These are phyloP conservation scores for Clarireedia hainanense DNA, from an alignment of 2,329 filamentous ascomycete genomes.

Conservation along the genomic window DNA sequence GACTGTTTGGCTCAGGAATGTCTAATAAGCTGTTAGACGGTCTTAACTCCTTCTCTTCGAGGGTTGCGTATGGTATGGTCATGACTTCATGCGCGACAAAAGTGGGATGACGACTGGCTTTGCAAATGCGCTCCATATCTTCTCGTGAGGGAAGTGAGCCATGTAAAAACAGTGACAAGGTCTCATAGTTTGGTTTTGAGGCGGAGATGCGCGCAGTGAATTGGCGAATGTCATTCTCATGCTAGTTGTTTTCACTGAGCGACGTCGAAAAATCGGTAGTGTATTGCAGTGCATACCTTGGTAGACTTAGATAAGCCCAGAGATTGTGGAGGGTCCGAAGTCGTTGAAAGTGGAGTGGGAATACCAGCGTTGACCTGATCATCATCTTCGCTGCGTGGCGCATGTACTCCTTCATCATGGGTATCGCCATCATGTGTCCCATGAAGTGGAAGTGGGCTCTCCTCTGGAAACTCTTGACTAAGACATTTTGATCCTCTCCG, in stretches of 20 bases:
- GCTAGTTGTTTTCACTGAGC: background rate
- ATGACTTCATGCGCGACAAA: background rate
- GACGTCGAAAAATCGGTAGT: background rate
- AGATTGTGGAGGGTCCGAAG: constrained; percentile 17
- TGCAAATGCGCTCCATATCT: constrained; percentile 19
- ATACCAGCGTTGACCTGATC: constrained; percentile 18
- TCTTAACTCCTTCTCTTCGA: constrained; percentile 11
- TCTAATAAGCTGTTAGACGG: constrained; percentile 16
- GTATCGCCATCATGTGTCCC: constrained; percentile 12
- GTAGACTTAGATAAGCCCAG: constrained; percentile 18
- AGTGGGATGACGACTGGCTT: background rate
- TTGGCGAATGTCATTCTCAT: background rate
- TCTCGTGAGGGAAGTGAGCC: constrained; percentile 24
- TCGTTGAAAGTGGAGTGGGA: constrained; percentile 11
- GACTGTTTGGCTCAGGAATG: constrained; percentile 15
- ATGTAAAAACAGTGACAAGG: constrained; percentile 19
- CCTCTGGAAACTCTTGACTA: constrained; percentile 27
- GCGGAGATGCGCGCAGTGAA: constrained; percentile 13
- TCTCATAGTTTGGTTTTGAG: constrained; percentile 20
- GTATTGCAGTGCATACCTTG: background rate
- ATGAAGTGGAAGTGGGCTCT: constrained; percentile 23
- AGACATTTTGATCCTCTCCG: constrained; percentile 31
- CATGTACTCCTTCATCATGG: constrained; percentile 11
- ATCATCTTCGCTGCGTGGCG: constrained; percentile 22
- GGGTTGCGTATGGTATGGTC: constrained; percentile 8